Evolutionary conservation across 2,329 filamentous ascomycete species (phyloP), one percentile per base, ranked within the genome.

Genomic region (Sordariomycetes sp.): DNA sequence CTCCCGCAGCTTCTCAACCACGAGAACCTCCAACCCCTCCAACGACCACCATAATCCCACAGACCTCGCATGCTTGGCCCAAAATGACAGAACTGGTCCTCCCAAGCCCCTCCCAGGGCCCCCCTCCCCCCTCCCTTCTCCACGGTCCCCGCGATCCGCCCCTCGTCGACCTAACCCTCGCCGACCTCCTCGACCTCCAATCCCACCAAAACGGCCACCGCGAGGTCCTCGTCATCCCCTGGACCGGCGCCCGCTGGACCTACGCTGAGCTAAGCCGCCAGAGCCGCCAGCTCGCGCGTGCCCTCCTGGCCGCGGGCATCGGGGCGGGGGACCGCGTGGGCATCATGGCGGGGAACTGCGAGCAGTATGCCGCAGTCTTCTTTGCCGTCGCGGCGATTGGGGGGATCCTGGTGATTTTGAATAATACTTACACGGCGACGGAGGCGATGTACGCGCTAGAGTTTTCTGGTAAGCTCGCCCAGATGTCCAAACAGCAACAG

Each of bases 311-410:
- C 24, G 78, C 84, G 68, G 85, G 85, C 2, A 80, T 90, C 55
- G 74, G 79, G 45, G 78, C 80, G 34, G 86, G 86, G 39, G 87
- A 90, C 66, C 77, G 86, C 15, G 76, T 90, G 32, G 87, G 82
- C 34, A 84, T 91, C 62, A 89, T 90, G 83, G 86, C 86, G 70
- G 64, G 90, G 73, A 72, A 95, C 80, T 74, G 90, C 76, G 72
- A 95, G 79, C 77, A 95, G 80, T 92, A 92, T 82, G 70, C 87
- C 34, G 78, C 85, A 2, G 77, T 89, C 17, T 88, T 89, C 74
- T 89, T 90, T 62, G 86, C 85, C 3, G 84, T 82, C 12, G 82
- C 84, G 48, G 76, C 81, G 53, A 77, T 87, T 20, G 84, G 85
- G 10, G 83, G 79, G 53, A 82, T 86, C 52, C 74, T 90, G 56